Evolutionary conservation across 31 red algal species (phyloP), one percentile per base, ranked within the genome.

Genomic region (Bonnemaisonia californica): DNA sequence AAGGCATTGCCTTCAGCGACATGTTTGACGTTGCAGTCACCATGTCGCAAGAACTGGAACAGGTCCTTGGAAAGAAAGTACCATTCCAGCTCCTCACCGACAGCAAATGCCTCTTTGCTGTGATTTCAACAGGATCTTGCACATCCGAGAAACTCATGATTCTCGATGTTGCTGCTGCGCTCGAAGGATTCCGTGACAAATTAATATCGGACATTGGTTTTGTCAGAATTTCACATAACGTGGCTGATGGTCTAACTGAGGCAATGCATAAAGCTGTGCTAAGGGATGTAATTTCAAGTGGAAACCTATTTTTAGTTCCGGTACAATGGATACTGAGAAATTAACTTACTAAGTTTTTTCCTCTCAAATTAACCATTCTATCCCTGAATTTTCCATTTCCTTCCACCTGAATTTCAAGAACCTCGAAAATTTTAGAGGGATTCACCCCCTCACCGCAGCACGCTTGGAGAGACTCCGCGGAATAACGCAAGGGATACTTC

Each of bases 241-340:
- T 83, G 42, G 80, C 80, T 27, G 66, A 83, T 47, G 80, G 80
- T 1, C 31, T 83, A 1, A 83, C 38, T 3, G 72, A 83, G 33
- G 1, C 11, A 1, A 83, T 83, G 48, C 57, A 59, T 28, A 48
- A 77, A 28, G 35, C 13, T 21, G 72, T 27, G 9, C 41, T 76
- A n/a, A 27, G 35, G 3, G 3, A 69, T 3, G 34, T 34, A 36
- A 33, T 69, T 34, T 4, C 4, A 7, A 69, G 31, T 39, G 65
- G 31, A 69, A 2, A 69, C 31, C 35, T 2, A 23, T 21, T 36
- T 33, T 27, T 69, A 4, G 21, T 23, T 23, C 27, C 65, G n/a
- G 31, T 23, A 39, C 65, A 69, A 33, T 69, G 35, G 31, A 69
- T 69, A 4, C 5, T 27, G 31, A 23, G 26, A 29, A 61, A 7